Percentiles rank a stretch among this genome's conserved stretches.
These are phyloP conservation scores for Groenewaldozyma salmanticensis DNA, from an alignment of 805 yeast genomes.

Conservation along the genomic window DNA sequence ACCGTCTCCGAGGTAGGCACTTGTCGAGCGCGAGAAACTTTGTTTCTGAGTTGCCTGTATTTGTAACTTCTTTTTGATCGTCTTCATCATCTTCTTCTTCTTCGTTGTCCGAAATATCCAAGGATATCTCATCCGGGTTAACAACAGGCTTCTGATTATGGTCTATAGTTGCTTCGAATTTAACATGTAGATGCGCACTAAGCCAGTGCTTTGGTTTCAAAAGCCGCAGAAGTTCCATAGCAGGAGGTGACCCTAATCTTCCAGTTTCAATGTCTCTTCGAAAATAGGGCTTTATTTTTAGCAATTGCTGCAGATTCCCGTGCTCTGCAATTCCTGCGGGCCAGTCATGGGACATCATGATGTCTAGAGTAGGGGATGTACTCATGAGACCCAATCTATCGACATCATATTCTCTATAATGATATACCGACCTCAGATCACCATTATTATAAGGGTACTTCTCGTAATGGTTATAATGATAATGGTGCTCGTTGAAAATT, in stretches of 20 bases:
- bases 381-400: slow-evolving; percentile 39
- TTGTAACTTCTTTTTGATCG: not conserved
- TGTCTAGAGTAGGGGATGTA: slow-evolving; percentile 33
- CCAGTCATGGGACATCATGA: slow-evolving; percentile 88
- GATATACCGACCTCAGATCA: slow-evolving; percentile 55
- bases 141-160: slow-evolving; percentile 24
- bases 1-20: slow-evolving; percentile 57
- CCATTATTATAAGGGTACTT: slow-evolving; percentile 39
- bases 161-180: slow-evolving; percentile 47
- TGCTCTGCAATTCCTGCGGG: slow-evolving; percentile 64
- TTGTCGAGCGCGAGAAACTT: slow-evolving; percentile 76
- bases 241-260: slow-evolving; percentile 64
- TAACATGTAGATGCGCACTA: slow-evolving; percentile 81
- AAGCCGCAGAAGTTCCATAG: slow-evolving; percentile 41
- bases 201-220: slow-evolving; percentile 71
- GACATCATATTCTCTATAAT: slow-evolving; percentile 55
- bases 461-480: slow-evolving; percentile 34
- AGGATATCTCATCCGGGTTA: slow-evolving; percentile 17
- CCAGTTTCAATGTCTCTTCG: slow-evolving; percentile 48
- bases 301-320: slow-evolving; percentile 47
- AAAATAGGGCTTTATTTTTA: slow-evolving; percentile 59
- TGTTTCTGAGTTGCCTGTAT: slow-evolving; percentile 26
- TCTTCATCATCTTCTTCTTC: slow-evolving; percentile 7
- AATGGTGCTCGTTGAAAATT: slow-evolving; percentile 51
- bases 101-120: slow-evolving; percentile 8